Base-by-base conservation (phyloP, 2,329 filamentous ascomycete genomes). In the Aotearoamyces nothofagi region DNA sequence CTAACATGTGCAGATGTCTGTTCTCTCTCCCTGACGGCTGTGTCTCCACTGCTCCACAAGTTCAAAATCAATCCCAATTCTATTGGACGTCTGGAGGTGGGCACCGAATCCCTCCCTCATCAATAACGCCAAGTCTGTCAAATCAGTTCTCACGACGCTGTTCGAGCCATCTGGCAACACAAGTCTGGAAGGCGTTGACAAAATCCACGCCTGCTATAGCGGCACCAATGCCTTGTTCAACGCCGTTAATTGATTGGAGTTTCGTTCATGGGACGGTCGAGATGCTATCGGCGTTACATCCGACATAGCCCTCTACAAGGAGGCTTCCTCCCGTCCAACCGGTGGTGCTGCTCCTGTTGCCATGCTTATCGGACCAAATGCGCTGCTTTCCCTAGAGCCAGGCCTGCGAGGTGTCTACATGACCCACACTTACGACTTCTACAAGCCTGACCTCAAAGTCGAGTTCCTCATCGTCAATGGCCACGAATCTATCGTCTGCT, bases 111-210 rank as follows among this genome's bases (percentile, higher is more conserved):
- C 43, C 61, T 83, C 32, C 61, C n/a, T n/a, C n/a, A n/a, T 84
- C 49, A 78, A 84, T 67, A 84, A 84, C 66, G 82, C 78, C 54
- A 84, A 84, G 66, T 83, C 78, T 26, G 78, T 83, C 61, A 84
- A 84, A 67, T 74, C 77, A 20, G 77, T 84, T 33, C 58, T 83
- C 44, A 84, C 83, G 78, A 78, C 82, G 61, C 66, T 84, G 26
- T 82, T 84, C 42, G 66, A 72, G 49, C 17, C 17, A 23, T 14
- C 55, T n/a, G 75, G 78, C 45, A 84, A 84, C 63, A 77, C 69
- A 60, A 81, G 78, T 60, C 59, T 83, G 34, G 78, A 83, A 60
- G 78, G 78, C 54, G 66, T 83, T 27, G 78, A 84, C 57, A 81
- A 73, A 33, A 56, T 83, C 54, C 83, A 84, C 49, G 78, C 78